phyloP scores from a whole-genome alignment of 164 flowering plant species.

The Vitis rupestris region DNA sequence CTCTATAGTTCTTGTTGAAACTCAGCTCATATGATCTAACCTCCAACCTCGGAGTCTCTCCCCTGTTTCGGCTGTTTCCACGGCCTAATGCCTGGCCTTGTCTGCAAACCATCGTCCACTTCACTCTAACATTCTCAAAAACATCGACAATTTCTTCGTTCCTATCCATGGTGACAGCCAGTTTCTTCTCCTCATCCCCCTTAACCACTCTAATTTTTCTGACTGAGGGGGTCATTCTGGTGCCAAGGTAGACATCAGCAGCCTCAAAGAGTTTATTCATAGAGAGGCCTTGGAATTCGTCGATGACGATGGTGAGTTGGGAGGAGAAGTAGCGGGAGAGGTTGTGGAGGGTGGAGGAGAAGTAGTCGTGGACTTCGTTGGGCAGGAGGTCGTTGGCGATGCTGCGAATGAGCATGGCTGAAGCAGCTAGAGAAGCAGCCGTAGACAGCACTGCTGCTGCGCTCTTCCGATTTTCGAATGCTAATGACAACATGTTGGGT shows the following conservation, averaged over 20 bases:
- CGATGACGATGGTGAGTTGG: constrained; percentile 39
- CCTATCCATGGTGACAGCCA: too few relatives aligned
- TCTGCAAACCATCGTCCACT: constrained; percentile 10
- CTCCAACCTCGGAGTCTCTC: neutral
- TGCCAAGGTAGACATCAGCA: constrained; percentile 30
- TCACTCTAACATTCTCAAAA: neutral
- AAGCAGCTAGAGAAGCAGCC: constrained; percentile 16
- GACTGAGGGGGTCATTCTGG: constrained; percentile 32
- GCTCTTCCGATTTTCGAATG: too few relatives aligned
- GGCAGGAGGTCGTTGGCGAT: constrained; percentile 46
- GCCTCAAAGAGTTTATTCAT: constrained; percentile 44
- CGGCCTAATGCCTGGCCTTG: neutral
- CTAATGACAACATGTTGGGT: too few relatives aligned
- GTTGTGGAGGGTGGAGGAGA: constrained; percentile 21
- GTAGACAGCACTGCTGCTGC: constrained; percentile 1
- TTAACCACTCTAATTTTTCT: constrained; percentile 31
- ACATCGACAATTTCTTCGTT: too few relatives aligned
- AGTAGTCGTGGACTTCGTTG: constrained; percentile 22
- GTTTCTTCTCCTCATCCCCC: neutral
- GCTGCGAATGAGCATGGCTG: constrained; percentile 41
- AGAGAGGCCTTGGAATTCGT: constrained; percentile 38
- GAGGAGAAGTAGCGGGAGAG: constrained; percentile 32
- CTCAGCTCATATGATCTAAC: constrained; percentile 10
- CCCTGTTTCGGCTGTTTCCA: neutral
- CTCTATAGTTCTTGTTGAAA: constrained; percentile 37